Conservation (phyloP, 2,329 filamentous ascomycete genomes). For the Venturia nashicola region DNA sequence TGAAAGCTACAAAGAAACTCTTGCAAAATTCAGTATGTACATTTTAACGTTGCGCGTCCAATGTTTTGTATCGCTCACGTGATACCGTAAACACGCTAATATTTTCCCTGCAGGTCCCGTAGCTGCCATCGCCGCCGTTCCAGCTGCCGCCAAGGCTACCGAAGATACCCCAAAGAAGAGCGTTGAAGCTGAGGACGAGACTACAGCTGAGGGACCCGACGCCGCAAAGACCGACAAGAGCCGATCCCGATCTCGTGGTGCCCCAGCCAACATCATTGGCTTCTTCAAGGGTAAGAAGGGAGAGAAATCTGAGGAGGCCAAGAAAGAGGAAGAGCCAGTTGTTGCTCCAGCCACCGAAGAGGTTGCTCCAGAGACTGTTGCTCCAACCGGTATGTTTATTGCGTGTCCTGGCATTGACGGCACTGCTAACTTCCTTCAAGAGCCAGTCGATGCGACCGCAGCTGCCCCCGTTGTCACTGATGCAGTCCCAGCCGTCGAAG, state of each 20-base stretch:
- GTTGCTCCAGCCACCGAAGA: constrained; percentile 31
- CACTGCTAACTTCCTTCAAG: constrained; percentile 17
- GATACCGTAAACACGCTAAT: constrained; percentile 22
- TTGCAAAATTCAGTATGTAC: constrained; percentile 56
- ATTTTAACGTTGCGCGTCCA: background rate
- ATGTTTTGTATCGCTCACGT: constrained; percentile 5
- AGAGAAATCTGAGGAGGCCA: constrained; percentile 29
- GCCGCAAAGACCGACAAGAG: constrained; percentile 42
- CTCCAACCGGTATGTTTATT: constrained; percentile 4
- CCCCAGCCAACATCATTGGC: constrained; percentile 47
- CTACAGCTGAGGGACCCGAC: constrained; percentile 18
- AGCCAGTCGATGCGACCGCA: constrained; percentile 15
- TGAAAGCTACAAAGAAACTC: constrained; percentile 78
- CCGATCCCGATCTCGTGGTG: constrained; percentile 46
- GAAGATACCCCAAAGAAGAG: constrained; percentile 34
- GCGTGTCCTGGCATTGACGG: too few species aligned
- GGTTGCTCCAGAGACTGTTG: constrained; percentile 14
- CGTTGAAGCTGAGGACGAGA: constrained; percentile 26
- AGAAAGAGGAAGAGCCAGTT: constrained; percentile 23
- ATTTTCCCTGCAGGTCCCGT: constrained; percentile 25
- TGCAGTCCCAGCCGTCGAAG: constrained; percentile 25
- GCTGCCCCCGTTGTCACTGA: constrained; percentile 25
- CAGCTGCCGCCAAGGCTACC: constrained; percentile 15
- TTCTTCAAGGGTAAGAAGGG: constrained; percentile 47
- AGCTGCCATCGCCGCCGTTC: constrained; percentile 23